Conservation (phyloP, 2,329 filamentous ascomycete genomes). For the Phaeosphaeriaceae sp. region DNA sequence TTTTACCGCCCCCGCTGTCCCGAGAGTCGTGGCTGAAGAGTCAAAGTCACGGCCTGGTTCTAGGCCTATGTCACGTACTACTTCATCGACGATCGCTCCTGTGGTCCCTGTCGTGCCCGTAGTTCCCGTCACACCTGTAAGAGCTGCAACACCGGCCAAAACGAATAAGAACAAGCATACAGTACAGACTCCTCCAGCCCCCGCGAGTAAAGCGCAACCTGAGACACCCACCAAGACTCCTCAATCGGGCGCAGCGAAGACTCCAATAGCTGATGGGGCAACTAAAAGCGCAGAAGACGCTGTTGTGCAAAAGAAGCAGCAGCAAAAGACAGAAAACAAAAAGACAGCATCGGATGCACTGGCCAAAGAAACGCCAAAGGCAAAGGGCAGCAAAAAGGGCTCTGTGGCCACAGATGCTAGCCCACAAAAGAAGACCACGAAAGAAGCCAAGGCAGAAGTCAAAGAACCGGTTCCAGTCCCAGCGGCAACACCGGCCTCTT, state of each 20-base stretch:
- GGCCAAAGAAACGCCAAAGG: slow-evolving; percentile 27
- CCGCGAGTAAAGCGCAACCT: slow-evolving; percentile 14
- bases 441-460: slow-evolving; percentile 20
- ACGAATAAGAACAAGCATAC: slow-evolving; percentile 32
- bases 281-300: slow-evolving; percentile 18
- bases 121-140: slow-evolving; percentile 47
- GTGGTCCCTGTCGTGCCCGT: slow-evolving; percentile 54
- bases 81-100: slow-evolving; percentile 40
- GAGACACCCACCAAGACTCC: slow-evolving; percentile 30
- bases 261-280: slow-evolving; percentile 17
- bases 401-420: slow-evolving; percentile 17
- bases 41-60: slow-evolving; percentile 22
- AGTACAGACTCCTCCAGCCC: slow-evolving; percentile 6
- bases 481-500: slow-evolving; percentile 17
- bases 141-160: slow-evolving; percentile 40
- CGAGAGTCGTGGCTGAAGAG: slow-evolving; percentile 34
- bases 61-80: slow-evolving; percentile 38
- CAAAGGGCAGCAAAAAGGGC: slow-evolving; percentile 30
- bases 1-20: slow-evolving; percentile 44
- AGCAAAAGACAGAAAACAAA: slow-evolving; percentile 24
- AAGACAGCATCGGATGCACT: slow-evolving; percentile 19
- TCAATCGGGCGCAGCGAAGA: slow-evolving; percentile 19
- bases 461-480: slow-evolving; percentile 12
- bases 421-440: slow-evolving; percentile 13
- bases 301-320: slow-evolving; percentile 8